Percentiles rank a stretch among this genome's conserved stretches.
Evolutionary conservation across 2,329 filamentous ascomycete species (phyloP).

Genomic region (Blumeria graminis): DNA sequence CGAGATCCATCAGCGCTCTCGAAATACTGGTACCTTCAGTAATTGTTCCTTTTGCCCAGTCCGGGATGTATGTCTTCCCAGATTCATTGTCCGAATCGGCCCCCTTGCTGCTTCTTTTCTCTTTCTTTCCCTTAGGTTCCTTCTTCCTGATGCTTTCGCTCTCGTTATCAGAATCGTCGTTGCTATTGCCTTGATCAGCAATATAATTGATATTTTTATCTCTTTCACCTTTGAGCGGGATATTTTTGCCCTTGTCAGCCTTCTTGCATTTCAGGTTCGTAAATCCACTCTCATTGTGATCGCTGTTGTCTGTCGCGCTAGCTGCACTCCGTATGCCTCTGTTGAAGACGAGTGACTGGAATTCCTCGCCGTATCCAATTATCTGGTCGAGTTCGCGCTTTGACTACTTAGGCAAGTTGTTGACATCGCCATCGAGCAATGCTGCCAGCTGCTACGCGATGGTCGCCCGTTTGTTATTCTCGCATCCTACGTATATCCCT

Average conservation of each 20-base stretch:
- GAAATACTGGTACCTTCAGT: background rate
- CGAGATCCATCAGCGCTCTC: background rate
- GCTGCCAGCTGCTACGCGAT: background rate
- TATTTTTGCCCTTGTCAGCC: background rate
- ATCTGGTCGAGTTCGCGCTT: no score
- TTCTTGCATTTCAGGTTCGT: background rate
- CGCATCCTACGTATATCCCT: no score
- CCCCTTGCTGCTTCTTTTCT: background rate
- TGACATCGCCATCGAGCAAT: background rate
- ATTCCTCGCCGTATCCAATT: no score
- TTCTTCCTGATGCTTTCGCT: constrained; percentile 1
- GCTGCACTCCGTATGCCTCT: background rate
- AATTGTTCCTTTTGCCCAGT: background rate
- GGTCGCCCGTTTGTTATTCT: background rate
- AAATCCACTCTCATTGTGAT: background rate
- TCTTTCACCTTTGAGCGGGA: background rate
- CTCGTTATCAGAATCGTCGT: constrained; percentile 2
- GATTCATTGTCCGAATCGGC: background rate
- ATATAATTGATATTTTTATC: background rate
- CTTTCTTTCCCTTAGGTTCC: background rate
- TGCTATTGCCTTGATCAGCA: background rate
- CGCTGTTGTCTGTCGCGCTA: background rate
- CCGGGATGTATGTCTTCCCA: background rate
- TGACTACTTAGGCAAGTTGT: background rate
- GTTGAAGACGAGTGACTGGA: background rate